Evolutionary conservation across 495 filamentous ascomycete genomes (phyloP).

Genomic region (Podospora pseudocomata): DNA sequence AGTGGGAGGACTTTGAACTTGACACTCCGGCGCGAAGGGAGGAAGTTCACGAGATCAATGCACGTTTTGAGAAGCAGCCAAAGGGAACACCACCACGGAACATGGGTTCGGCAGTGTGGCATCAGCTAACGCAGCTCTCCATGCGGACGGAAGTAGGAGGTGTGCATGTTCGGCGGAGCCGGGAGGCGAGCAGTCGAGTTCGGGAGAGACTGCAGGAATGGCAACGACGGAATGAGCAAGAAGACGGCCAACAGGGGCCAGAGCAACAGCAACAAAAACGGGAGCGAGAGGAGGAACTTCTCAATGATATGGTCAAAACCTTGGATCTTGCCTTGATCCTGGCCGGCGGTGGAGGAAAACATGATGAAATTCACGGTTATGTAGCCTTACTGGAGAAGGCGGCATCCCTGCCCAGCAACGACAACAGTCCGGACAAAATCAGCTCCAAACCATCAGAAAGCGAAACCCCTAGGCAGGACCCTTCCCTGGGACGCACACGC

Average conservation of each 20-base stretch:
- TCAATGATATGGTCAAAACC: constrained; percentile 51
- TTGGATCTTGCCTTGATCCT: constrained; percentile 82
- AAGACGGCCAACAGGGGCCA: background rate
- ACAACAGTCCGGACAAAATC: background rate
- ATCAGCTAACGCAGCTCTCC: too few species aligned
- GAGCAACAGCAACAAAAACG: background rate
- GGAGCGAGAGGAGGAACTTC: background rate
- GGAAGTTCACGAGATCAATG: background rate
- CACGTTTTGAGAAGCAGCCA: too few species aligned
- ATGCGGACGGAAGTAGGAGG: too few species aligned
- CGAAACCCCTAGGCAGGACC: constrained; percentile 53
- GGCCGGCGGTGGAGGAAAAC: constrained; percentile 60
- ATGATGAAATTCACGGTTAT: background rate
- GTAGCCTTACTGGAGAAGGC: background rate
- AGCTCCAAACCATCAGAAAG: constrained; percentile 40
- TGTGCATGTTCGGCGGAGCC: too few species aligned
- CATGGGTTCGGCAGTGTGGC: too few species aligned
- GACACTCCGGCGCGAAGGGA: background rate
- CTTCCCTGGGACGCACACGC: constrained; percentile 43
- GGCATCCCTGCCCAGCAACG: background rate
- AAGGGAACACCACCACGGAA: too few species aligned
- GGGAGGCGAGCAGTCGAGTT: too few species aligned
- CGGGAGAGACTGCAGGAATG: too few species aligned
- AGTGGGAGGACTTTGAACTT: background rate
- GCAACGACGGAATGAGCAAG: background rate